These are phyloP conservation scores for Amanita thiersii DNA, from an alignment of 768 basidiomycete species.

Conservation along the genomic window DNA sequence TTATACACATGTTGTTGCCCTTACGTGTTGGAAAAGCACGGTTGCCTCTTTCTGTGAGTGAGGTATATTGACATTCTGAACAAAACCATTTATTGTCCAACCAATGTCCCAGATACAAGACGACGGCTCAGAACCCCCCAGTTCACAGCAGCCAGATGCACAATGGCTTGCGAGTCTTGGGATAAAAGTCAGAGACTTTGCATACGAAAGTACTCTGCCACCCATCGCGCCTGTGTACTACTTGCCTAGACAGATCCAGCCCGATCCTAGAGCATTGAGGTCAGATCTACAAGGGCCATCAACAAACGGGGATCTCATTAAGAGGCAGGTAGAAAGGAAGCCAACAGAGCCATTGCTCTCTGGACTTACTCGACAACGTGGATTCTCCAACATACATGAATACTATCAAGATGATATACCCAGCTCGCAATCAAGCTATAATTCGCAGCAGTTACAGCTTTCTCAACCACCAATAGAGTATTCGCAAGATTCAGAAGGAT, in stretches of 20 bases:
- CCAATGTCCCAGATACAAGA: background rate
- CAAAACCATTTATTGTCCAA: slow-evolving; percentile 1
- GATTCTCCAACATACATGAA: slow-evolving; percentile 19
- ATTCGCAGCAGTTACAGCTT: slow-evolving; percentile 14
- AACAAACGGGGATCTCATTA: slow-evolving; percentile 12
- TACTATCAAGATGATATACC: slow-evolving; percentile 10
- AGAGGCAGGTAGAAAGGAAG: slow-evolving; percentile 21
- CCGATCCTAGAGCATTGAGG: slow-evolving; percentile 27
- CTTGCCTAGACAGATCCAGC: slow-evolving; percentile 41
- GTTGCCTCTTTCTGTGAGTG: too few relatives aligned
- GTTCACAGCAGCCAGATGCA: slow-evolving; percentile 18
- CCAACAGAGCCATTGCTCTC: slow-evolving; percentile 23
- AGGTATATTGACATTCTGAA: slow-evolving; percentile 1
- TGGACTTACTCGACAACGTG: slow-evolving; percentile 14
- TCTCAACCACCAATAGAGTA: slow-evolving; percentile 21
- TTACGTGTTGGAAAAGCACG: too few relatives aligned
- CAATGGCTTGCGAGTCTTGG: slow-evolving; percentile 22
- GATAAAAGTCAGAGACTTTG: slow-evolving; percentile 54
- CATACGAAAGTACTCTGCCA: slow-evolving; percentile 59
- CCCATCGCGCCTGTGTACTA: slow-evolving; percentile 46
- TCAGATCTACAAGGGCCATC: slow-evolving; percentile 16
- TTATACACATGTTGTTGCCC: too few relatives aligned
- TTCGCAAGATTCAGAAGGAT: slow-evolving; percentile 39
- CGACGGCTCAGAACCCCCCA: slow-evolving; percentile 4
- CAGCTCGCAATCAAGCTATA: slow-evolving; percentile 16